These are phyloP conservation scores for Crithidia acanthocephali DNA, from an alignment of 208 protist species.

Conservation along the genomic window DNA sequence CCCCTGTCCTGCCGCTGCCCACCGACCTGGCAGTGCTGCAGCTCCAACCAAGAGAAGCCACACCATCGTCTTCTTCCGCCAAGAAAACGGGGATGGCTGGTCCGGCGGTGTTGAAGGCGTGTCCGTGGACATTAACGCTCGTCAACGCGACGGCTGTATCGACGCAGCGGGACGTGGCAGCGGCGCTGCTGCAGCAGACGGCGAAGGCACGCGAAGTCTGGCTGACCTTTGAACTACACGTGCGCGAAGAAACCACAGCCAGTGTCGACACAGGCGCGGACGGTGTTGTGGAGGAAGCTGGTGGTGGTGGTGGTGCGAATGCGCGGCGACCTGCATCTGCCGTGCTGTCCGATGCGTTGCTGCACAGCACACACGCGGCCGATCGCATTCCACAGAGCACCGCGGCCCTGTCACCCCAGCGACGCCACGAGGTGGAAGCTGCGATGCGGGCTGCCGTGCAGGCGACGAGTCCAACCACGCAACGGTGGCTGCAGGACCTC, in stretches of 20 bases:
- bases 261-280: too few relatives aligned
- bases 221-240: slow-evolving; percentile 30
- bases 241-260: background rate
- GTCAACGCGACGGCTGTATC: slow-evolving; percentile 24
- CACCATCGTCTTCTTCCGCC: background rate
- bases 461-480: slow-evolving; percentile 17
- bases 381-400: slow-evolving; percentile 18
- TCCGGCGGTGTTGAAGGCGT: slow-evolving; percentile 10
- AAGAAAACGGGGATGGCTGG: background rate
- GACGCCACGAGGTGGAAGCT: background rate
- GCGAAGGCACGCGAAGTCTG: slow-evolving; percentile 31
- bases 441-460: slow-evolving; percentile 23
- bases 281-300: too few relatives aligned
- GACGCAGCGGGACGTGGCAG: slow-evolving; percentile 38
- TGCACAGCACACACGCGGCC: slow-evolving; percentile 10
- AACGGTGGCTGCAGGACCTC: slow-evolving; percentile 37
- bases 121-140: slow-evolving; percentile 23
- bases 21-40: slow-evolving; percentile 5
- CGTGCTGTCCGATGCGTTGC: background rate
- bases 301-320: too few relatives aligned
- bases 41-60: slow-evolving; percentile 1
- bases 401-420: slow-evolving; percentile 6
- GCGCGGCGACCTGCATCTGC: background rate
- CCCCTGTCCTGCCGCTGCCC: slow-evolving; percentile 10
- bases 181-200: slow-evolving; percentile 22